Percentiles rank a stretch among this genome's conserved stretches.
These are phyloP conservation scores for Rhexocercosporidium sp. DNA, from an alignment of 2,329 filamentous ascomycete genomes.

Conservation along the genomic window DNA sequence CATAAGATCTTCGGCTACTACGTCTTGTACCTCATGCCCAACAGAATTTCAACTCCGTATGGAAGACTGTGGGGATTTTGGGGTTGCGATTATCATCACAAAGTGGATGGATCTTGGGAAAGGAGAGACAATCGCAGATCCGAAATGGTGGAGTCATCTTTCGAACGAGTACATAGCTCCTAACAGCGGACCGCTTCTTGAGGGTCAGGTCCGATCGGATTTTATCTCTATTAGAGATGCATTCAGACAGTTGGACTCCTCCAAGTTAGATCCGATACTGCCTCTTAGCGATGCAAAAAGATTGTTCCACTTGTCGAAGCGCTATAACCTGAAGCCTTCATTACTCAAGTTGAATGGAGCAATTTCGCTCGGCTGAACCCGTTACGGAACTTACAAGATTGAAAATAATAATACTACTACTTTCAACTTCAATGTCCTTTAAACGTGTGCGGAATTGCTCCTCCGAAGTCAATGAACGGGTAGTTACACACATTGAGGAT, in stretches of 20 bases:
- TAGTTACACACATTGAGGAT: slow-evolving; percentile 4
- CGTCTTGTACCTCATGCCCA: slow-evolving; percentile 18
- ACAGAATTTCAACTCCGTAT: slow-evolving; percentile 20
- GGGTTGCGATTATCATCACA: slow-evolving; percentile 18
- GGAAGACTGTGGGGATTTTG: slow-evolving; percentile 18
- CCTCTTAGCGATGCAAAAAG: slow-evolving; percentile 13
- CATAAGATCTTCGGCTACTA: slow-evolving; percentile 16
- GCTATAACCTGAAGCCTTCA: slow-evolving; percentile 8
- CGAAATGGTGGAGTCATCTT: slow-evolving; percentile 28
- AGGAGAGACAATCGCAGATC: slow-evolving; percentile 25
- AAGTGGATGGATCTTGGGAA: slow-evolving; percentile 30
- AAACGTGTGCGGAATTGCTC: slow-evolving; percentile 9
- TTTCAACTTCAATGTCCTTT: slow-evolving; percentile 12
- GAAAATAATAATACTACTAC: slow-evolving; percentile 8
- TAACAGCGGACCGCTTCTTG: slow-evolving; percentile 14
- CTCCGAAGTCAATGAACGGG: slow-evolving; percentile 9
- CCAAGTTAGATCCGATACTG: slow-evolving; percentile 9
- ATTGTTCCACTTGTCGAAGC: slow-evolving; percentile 12
- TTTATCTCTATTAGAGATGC: slow-evolving; percentile 11
- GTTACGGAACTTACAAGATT: slow-evolving; percentile 4
- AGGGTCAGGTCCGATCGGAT: slow-evolving; percentile 9
- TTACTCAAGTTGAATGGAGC: slow-evolving; percentile 8
- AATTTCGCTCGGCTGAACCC: slow-evolving; percentile 10
- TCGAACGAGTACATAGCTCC: slow-evolving; percentile 15
- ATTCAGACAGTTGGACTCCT: slow-evolving; percentile 13